Percentiles rank a stretch among this genome's conserved stretches.
These are phyloP conservation scores for Saccharata proteae DNA, from an alignment of 2,329 filamentous ascomycete species.

Conservation along the genomic window DNA sequence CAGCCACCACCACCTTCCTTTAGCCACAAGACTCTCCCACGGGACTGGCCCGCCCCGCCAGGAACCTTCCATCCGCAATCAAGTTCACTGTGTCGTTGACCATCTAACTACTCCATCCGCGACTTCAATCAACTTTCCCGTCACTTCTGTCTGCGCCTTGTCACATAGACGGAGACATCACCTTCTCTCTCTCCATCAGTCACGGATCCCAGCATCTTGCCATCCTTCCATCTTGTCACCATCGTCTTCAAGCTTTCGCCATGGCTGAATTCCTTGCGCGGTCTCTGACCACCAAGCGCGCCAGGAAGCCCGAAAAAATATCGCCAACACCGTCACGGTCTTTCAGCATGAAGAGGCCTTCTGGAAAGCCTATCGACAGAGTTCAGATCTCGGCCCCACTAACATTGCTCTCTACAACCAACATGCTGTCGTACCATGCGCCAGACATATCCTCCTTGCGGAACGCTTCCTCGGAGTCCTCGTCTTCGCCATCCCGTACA, in stretches of 20 bases:
- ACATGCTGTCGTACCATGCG: constrained; percentile 90
- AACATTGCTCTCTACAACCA: constrained; percentile 84
- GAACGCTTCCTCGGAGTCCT: constrained; percentile 35
- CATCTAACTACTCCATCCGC: no score
- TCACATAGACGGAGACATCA: no score
- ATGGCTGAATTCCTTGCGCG: constrained; percentile 44
- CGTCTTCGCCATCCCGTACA: constrained; percentile 37
- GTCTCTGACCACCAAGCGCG: constrained; percentile 55
- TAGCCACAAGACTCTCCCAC: no score
- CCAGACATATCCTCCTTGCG: constrained; percentile 54
- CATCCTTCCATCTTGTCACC: no score
- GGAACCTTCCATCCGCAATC: no score
- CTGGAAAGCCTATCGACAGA: constrained; percentile 39
- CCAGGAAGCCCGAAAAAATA: constrained; percentile 39
- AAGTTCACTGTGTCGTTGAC: no score
- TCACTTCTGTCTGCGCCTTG: no score
- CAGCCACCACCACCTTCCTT: no score
- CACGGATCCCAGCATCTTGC: no score
- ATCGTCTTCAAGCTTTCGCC: constrained; percentile 3
- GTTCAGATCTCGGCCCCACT: constrained; percentile 78
- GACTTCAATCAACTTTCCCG: no score
- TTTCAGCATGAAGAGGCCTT: constrained; percentile 32
- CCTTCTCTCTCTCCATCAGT: no score
- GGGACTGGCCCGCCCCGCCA: no score
- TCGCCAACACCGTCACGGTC: constrained; percentile 18